These are phyloP conservation scores for Sphaceloma murrayae DNA, from an alignment of 2,329 filamentous ascomycete genomes.

Conservation along the genomic window DNA sequence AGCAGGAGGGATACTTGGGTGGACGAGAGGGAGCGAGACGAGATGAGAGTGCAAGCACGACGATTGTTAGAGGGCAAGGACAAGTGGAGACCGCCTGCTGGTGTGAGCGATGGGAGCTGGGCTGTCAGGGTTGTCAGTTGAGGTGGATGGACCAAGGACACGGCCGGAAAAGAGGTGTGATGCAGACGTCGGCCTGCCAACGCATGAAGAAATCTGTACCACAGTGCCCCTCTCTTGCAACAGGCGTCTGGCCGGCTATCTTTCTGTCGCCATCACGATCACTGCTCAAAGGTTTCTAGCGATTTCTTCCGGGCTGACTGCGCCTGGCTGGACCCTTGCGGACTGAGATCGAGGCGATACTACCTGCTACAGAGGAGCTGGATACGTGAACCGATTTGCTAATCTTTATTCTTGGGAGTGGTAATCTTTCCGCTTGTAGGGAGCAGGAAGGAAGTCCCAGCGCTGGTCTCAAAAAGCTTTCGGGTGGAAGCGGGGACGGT, in stretches of 20 bases:
- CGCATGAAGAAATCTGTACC: too few relatives aligned
- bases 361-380: conserved; percentile 29
- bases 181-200: too few relatives aligned
- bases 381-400: conserved; percentile 30
- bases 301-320: too few relatives aligned
- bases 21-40: conserved; percentile 34
- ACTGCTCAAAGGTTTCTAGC: too few relatives aligned
- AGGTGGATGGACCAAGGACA: too few relatives aligned
- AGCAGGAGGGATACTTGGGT: conserved; percentile 31
- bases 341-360: conserved; percentile 27
- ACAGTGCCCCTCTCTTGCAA: too few relatives aligned
- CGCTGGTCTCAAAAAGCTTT: not conserved
- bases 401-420: conserved; percentile 32
- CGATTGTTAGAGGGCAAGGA: conserved; percentile 51
- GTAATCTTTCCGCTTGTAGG: conserved; percentile 28
- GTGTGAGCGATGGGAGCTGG: conserved; percentile 14
- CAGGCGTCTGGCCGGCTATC: too few relatives aligned
- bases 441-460: not conserved
- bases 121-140: conserved; percentile 8
- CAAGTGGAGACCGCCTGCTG: conserved; percentile 43
- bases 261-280: too few relatives aligned
- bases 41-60: conserved; percentile 52
- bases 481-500: too few relatives aligned
- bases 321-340: conserved; percentile 42
- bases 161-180: not conserved